Evolutionary conservation across 192 early-diverging fungal species (phyloP), one percentile per base, ranked within the genome.

Genomic region (Backusella luteola): DNA sequence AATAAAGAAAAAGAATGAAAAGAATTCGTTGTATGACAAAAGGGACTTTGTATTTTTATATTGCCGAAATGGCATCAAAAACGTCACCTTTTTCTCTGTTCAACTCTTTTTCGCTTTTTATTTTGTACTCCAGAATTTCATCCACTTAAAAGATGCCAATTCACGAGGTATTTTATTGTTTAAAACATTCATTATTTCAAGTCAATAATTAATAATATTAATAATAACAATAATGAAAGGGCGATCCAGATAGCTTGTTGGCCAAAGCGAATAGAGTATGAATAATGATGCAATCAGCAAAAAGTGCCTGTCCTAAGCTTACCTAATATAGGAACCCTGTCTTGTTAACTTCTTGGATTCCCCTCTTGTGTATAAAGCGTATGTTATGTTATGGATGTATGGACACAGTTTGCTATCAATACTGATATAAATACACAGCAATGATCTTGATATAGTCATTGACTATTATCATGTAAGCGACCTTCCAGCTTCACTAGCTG

Each of bases 381-480:
- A 59, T 44, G 29, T 26, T 32, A 2, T 34, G 9, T 52, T 17
- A 3, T n/a, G 29, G 17, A n/a, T 29, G 7, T 44, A 17, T 73
- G 7, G 11, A 46, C 32, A 4, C 21, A 29, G 35, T 29, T 23
- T 23, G 19, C 39, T 36, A 52, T 34, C 5, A 19, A 6, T 34
- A n/a, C 1, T 66, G 38, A 41, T 53, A 35, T 41, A 67, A 15
- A 29, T 59, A 17, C 3, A 53, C 36, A 81, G 76, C 15, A 41
- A 63, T 26, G 73, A 79, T 26, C 67, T 79, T 19, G 72, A 80
- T 70, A 42, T 80, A 0, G 26, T 49, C 29, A 77, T 83, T n/a
- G 82, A 83, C 15, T 83, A 79, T 12, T 89, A 87, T 66, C 73
- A 78, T 19, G 82, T 83, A 59, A 53, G 72, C 21, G 78, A 83